phyloP scores from a whole-genome alignment of 768 basidiomycete genomes.

The Podaxis sp. region DNA sequence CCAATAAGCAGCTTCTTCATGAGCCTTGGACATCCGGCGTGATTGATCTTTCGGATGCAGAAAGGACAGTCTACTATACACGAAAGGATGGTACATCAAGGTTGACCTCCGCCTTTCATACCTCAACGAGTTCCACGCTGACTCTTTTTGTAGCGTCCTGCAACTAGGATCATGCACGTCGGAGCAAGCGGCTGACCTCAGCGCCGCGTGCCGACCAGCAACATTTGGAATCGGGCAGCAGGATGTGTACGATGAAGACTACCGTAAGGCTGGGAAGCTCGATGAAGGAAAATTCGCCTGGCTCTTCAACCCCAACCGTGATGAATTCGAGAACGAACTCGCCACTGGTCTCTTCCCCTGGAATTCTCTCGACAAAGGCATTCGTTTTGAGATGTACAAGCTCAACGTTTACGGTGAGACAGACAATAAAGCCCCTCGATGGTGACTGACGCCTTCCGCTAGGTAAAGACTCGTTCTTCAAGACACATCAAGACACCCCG shows the following conservation, averaged over 20 bases:
- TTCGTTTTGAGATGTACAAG: slow-evolving; percentile 41
- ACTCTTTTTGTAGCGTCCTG: neutral
- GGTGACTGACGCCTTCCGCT: neutral
- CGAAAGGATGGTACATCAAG: neutral
- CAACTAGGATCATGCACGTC: neutral
- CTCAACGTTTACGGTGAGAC: slow-evolving; percentile 43
- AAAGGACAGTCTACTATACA: neutral
- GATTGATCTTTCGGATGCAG: neutral
- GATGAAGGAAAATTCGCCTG: slow-evolving; percentile 34
- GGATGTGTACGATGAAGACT: slow-evolving; percentile 43
- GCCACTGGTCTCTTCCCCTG: slow-evolving; percentile 22
- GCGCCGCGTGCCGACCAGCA: slow-evolving; percentile 37
- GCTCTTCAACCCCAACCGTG: slow-evolving; percentile 25
- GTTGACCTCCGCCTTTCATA: neutral
- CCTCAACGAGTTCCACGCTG: neutral
- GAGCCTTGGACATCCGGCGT: neutral
- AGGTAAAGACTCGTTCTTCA: slow-evolving; percentile 41
- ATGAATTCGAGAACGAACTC: slow-evolving; percentile 25
- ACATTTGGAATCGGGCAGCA: slow-evolving; percentile 37
- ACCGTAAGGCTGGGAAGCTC: slow-evolving; percentile 47
- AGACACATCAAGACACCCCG: slow-evolving; percentile 47
- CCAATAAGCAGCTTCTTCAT: neutral
- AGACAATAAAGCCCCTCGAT: neutral
- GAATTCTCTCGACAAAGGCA: slow-evolving; percentile 15
- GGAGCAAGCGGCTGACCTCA: slow-evolving; percentile 19